These are phyloP conservation scores for Xylaria sp. DNA, from an alignment of 2,329 filamentous ascomycete genomes.

Conservation along the genomic window DNA sequence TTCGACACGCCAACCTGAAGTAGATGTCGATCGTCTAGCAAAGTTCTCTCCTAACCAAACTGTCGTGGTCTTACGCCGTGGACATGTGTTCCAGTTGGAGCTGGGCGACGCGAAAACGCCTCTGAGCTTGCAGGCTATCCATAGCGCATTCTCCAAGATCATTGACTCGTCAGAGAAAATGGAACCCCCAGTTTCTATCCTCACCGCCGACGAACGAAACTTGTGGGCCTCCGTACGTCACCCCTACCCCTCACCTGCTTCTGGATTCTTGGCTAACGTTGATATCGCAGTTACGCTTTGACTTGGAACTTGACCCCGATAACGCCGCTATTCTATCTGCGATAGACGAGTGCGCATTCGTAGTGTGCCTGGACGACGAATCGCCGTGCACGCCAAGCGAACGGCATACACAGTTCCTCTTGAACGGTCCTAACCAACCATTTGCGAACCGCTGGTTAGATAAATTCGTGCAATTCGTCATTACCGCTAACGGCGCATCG, in stretches of 20 bases:
- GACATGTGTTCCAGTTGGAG: constrained; percentile 16
- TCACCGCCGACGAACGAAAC: constrained; percentile 19
- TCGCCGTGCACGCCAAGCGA: constrained; percentile 6
- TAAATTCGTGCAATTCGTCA: constrained; percentile 15
- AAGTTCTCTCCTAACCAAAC: constrained; percentile 6
- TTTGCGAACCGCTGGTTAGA: constrained; percentile 20
- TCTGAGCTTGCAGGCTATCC: neutral
- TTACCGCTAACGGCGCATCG: constrained; percentile 19
- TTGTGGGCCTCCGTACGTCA: constrained; percentile 17
- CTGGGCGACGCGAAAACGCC: neutral
- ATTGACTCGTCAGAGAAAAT: constrained; percentile 3
- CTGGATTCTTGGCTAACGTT: neutral
- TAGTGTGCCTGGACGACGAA: constrained; percentile 20
- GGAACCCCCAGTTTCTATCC: constrained; percentile 5
- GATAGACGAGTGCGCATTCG: constrained; percentile 15
- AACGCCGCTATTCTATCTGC: constrained; percentile 6
- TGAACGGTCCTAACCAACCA: constrained; percentile 6
- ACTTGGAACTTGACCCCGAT: constrained; percentile 9
- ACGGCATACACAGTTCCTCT: constrained; percentile 14
- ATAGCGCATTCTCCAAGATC: constrained; percentile 12
- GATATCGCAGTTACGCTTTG: constrained; percentile 6
- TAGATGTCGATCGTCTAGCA: constrained; percentile 9
- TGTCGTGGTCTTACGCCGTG: constrained; percentile 15
- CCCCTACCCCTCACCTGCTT: neutral
- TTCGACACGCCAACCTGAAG: constrained; percentile 8